These are phyloP conservation scores for Pseudopithomyces maydicus DNA, from an alignment of 2,329 filamentous ascomycete genomes.

Conservation along the genomic window DNA sequence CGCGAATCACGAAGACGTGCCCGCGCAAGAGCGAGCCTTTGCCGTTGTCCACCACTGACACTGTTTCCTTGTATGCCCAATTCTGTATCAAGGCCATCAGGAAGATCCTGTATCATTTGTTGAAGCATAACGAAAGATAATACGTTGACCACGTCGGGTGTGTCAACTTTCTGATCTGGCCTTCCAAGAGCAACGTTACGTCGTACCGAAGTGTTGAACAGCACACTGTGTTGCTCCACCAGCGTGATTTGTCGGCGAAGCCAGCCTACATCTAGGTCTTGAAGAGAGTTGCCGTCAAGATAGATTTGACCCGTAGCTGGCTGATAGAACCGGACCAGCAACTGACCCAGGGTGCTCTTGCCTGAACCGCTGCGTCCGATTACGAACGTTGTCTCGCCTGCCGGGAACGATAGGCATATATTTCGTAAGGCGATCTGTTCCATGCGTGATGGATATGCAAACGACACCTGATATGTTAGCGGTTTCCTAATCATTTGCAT, in stretches of 20 bases:
- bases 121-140: conserved; percentile 72
- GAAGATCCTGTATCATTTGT: conserved; percentile 68
- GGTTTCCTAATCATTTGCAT: background rate
- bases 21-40: conserved; percentile 79
- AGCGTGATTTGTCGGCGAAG: conserved; percentile 77
- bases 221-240: conserved; percentile 78
- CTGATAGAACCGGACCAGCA: conserved; percentile 79
- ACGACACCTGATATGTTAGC: conserved; percentile 65
- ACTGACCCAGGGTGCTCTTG: conserved; percentile 84
- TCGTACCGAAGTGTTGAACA: conserved; percentile 82
- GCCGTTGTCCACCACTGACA: conserved; percentile 84
- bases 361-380: conserved; percentile 88
- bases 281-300: conserved; percentile 69
- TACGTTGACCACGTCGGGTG: conserved; percentile 64
- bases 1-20: conserved; percentile 77
- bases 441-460: conserved; percentile 77
- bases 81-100: conserved; percentile 71
- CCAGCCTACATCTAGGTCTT: conserved; percentile 71
- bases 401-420: conserved; percentile 71
- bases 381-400: conserved; percentile 76
- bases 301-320: conserved; percentile 68
- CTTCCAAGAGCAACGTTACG: conserved; percentile 79
- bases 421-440: conserved; percentile 63
- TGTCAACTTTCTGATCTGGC: conserved; percentile 55
- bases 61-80: conserved; percentile 72